Conservation (phyloP, 257 asterid genomes). For the Solanum pinnatisectum region DNA sequence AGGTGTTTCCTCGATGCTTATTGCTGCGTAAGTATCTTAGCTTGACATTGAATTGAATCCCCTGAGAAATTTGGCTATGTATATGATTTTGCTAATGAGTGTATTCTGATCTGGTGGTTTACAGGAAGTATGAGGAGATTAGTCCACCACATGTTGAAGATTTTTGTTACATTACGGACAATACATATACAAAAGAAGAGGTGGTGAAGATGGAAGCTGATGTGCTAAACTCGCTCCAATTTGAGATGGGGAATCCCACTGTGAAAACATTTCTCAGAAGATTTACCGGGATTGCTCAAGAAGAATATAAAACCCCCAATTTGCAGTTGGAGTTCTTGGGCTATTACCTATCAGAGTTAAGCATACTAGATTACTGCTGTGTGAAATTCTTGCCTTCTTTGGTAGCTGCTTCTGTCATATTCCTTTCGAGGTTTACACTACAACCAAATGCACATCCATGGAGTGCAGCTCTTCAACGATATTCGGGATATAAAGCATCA, state of each 20-base stretch:
- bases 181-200: constrained; percentile 50
- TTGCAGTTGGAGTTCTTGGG: constrained; percentile 70
- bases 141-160: constrained; percentile 74
- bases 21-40: constrained; percentile 70
- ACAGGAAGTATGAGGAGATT: constrained; percentile 89
- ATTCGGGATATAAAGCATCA: constrained; percentile 52
- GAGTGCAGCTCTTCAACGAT: constrained; percentile 30
- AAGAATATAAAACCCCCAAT: constrained; percentile 27
- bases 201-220: constrained; percentile 82
- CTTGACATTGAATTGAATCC: not conserved
- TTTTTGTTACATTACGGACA: constrained; percentile 71
- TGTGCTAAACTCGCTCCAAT: constrained; percentile 59
- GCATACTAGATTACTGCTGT: constrained; percentile 65
- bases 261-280: constrained; percentile 72
- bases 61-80: not conserved
- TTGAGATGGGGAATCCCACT: constrained; percentile 85
- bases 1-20: constrained; percentile 96
- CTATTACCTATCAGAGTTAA: constrained; percentile 73
- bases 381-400: constrained; percentile 70
- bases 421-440: constrained; percentile 64
- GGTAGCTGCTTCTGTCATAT: constrained; percentile 72
- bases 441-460: constrained; percentile 57
- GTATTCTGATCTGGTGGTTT: not conserved
- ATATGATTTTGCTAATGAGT: not conserved
- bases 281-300: constrained; percentile 43